Evolutionary conservation across 768 basidiomycete species (phyloP).

Genomic region (Kwoniella botswanensis): DNA sequence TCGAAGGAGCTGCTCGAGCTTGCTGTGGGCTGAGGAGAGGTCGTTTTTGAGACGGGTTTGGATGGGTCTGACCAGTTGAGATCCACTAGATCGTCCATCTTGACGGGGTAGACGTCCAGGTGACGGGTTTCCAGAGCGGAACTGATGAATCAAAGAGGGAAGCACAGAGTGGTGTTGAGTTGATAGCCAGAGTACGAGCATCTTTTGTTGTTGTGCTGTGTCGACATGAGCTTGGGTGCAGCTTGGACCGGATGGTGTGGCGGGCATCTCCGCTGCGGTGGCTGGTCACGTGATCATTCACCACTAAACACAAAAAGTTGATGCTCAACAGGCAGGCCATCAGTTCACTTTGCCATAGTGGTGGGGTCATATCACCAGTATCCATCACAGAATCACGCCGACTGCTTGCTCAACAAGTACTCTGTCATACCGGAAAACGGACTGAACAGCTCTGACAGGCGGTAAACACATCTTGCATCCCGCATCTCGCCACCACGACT

Average conservation of each 20-base stretch:
- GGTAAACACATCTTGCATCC: background rate
- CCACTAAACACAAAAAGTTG: background rate
- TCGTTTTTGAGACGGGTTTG: constrained; percentile 5
- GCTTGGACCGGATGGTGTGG: background rate
- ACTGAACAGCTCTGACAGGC: too few relatives aligned
- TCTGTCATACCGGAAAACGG: too few relatives aligned
- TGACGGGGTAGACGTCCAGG: background rate
- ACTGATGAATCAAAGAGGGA: too few relatives aligned
- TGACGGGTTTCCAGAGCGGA: background rate
- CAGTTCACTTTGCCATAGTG: too few relatives aligned
- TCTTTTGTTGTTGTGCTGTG: constrained; percentile 3
- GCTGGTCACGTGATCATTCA: background rate
- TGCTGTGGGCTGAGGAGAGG: constrained; percentile 14
- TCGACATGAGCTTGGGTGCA: background rate
- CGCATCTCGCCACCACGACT: constrained; percentile 8
- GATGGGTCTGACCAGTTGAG: constrained; percentile 50
- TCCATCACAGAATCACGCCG: too few relatives aligned
- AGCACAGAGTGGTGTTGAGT: background rate
- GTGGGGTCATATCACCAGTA: too few relatives aligned
- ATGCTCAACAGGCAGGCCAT: too few relatives aligned
- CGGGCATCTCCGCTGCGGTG: background rate
- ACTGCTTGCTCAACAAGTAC: too few relatives aligned
- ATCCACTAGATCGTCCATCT: constrained; percentile 57
- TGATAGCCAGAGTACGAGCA: too few relatives aligned
- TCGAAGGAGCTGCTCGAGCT: constrained; percentile 28